phyloP scores from a whole-genome alignment of 106 monocot genomes.

The Phalaenopsis aphrodite region DNA sequence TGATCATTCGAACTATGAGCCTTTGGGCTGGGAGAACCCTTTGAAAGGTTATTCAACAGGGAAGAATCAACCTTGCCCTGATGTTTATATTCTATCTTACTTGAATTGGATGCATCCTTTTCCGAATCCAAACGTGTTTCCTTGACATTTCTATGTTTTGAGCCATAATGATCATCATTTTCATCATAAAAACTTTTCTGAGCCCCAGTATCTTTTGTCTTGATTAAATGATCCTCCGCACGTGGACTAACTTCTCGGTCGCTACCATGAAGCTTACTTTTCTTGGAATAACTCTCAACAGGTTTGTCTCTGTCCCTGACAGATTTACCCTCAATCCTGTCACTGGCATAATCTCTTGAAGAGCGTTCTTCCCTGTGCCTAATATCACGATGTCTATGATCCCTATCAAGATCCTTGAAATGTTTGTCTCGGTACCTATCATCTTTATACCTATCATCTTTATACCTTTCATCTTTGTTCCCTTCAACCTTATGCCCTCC shows the following conservation, averaged over 20 bases:
- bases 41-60: conserved; percentile 18
- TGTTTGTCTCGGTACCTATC: conserved; percentile 40
- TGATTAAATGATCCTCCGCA: conserved; percentile 29
- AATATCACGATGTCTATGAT: conserved; percentile 37
- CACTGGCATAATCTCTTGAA: conserved; percentile 27
- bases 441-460: conserved; percentile 26
- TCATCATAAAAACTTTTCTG: conserved; percentile 61
- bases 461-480: conserved; percentile 43
- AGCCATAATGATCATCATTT: conserved; percentile 43
- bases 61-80: conserved; percentile 30
- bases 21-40: conserved; percentile 34
- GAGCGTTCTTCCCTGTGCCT: conserved; percentile 29
- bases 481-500: conserved; percentile 38
- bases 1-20: conserved; percentile 41
- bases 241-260: conserved; percentile 36
- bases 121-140: conserved; percentile 28
- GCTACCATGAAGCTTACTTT: conserved; percentile 39
- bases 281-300: conserved; percentile 45
- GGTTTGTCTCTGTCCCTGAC: conserved; percentile 29
- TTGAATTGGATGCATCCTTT: conserved; percentile 20
- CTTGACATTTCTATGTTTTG: conserved; percentile 32
- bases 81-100: conserved; percentile 14
- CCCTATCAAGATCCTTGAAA: conserved; percentile 41
- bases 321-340: conserved; percentile 42
- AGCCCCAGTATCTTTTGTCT: conserved; percentile 32